Conservation (phyloP, 2,329 filamentous ascomycete species). For the Penicillium polonicum region DNA sequence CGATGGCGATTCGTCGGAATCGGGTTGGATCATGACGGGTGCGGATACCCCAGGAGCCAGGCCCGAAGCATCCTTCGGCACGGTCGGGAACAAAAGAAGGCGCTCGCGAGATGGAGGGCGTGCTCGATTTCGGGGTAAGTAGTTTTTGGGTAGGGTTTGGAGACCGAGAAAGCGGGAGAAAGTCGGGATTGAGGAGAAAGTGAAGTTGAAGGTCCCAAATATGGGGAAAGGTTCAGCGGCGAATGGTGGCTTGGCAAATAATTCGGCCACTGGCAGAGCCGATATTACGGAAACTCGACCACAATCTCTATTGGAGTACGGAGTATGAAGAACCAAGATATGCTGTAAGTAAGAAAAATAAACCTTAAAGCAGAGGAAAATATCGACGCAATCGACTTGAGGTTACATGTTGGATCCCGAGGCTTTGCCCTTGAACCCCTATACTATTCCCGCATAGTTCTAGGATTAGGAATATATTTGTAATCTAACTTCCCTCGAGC, state of each 20-base stretch:
- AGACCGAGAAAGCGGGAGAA: conserved; percentile 5
- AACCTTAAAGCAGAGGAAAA: not conserved
- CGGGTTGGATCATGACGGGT: conserved; percentile 41
- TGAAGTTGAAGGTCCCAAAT: conserved; percentile 24
- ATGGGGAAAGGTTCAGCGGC: conserved; percentile 33
- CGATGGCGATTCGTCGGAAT: conserved; percentile 34
- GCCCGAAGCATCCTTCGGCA: conserved; percentile 36
- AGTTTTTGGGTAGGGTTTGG: not conserved
- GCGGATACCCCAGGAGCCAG: conserved; percentile 36
- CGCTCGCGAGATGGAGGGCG: not conserved
- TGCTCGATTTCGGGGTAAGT: conserved; percentile 11
- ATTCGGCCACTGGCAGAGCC: conserved; percentile 16
- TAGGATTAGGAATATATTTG: no score
- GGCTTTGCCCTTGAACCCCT: not conserved
- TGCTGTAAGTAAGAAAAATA: not conserved
- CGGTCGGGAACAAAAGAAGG: conserved; percentile 2
- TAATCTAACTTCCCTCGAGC: no score
- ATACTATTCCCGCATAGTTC: not conserved
- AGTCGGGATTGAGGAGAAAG: conserved; percentile 17
- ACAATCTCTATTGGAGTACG: not conserved
- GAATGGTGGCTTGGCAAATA: conserved; percentile 32
- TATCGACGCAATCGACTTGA: not conserved
- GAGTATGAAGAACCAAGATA: not conserved
- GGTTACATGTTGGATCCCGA: not conserved
- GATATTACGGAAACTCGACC: conserved; percentile 14